Evolutionary conservation across 257 asterid species (phyloP).

Genomic region (Asclepias syriaca): DNA sequence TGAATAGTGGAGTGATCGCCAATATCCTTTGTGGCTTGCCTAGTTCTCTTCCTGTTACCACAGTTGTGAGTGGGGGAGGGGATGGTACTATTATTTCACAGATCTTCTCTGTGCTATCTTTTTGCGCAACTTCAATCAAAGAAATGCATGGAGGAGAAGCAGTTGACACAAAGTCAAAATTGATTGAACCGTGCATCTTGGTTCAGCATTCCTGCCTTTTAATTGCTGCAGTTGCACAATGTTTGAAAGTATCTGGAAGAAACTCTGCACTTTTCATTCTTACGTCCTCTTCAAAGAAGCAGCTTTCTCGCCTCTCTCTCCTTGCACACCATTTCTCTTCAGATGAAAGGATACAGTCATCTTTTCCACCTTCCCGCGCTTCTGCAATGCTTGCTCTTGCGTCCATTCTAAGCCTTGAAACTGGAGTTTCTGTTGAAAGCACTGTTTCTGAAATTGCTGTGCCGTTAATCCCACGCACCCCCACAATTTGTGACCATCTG

Average conservation of each 20-base stretch:
- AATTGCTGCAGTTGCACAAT: slow-evolving; percentile 69
- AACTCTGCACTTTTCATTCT: slow-evolving; percentile 77
- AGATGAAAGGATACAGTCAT: slow-evolving; percentile 65
- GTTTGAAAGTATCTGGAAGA: slow-evolving; percentile 79
- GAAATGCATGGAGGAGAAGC: slow-evolving; percentile 55
- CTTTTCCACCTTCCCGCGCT: slow-evolving; percentile 73
- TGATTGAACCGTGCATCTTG: slow-evolving; percentile 49
- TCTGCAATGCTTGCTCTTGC: slow-evolving; percentile 96
- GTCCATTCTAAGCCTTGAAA: slow-evolving; percentile 81
- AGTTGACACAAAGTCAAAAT: slow-evolving; percentile 45
- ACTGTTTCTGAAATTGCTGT: slow-evolving; percentile 78
- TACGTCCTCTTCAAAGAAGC: slow-evolving; percentile 88
- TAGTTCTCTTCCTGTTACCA: slow-evolving; percentile 73
- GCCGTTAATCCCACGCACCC: slow-evolving; percentile 92
- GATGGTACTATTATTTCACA: slow-evolving; percentile 92
- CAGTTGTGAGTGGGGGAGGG: slow-evolving; percentile 94
- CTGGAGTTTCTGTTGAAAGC: slow-evolving; percentile 55
- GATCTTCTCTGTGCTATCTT: slow-evolving; percentile 68
- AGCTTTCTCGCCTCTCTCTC: slow-evolving; percentile 67
- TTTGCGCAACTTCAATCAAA: slow-evolving; percentile 65
- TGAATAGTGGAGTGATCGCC: slow-evolving; percentile 53
- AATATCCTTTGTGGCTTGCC: slow-evolving; percentile 86
- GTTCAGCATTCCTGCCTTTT: slow-evolving; percentile 77
- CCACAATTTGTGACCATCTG: slow-evolving; percentile 81
- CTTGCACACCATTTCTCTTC: slow-evolving; percentile 82